Conservation (phyloP, 169 alveolate species). For the Cryptosporidium sp. region DNA sequence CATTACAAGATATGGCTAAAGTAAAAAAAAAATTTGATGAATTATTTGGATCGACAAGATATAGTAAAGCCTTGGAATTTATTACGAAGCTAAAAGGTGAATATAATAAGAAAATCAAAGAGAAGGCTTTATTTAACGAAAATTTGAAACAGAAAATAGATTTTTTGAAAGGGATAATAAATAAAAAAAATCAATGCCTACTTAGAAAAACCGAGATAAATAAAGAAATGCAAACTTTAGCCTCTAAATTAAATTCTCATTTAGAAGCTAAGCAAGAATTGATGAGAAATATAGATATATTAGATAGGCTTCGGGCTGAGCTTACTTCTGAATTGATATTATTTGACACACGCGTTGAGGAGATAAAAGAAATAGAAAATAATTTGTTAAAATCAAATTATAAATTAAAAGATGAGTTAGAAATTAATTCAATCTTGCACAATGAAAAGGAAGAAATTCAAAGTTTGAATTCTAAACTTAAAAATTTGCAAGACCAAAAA, state of each 20-base stretch:
- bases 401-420: background rate
- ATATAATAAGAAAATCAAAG: slow-evolving; percentile 50
- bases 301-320: slow-evolving; percentile 21
- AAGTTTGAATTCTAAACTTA: background rate
- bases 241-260: background rate
- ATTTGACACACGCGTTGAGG: background rate
- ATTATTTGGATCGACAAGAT: slow-evolving; percentile 94
- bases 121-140: slow-evolving; percentile 20
- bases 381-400: background rate
- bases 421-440: background rate
- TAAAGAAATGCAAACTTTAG: background rate
- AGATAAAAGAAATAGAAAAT: slow-evolving; percentile 4
- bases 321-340: background rate
- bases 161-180: slow-evolving; percentile 10
- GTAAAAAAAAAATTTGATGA: slow-evolving; percentile 97
- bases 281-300: background rate
- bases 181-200: slow-evolving; percentile 26
- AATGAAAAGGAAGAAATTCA: background rate
- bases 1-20: slow-evolving; percentile 92
- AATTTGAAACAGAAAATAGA: slow-evolving; percentile 20
- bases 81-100: slow-evolving; percentile 45
- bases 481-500: slow-evolving; percentile 1
- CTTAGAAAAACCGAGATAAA: slow-evolving; percentile 15
- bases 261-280: background rate
- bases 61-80: slow-evolving; percentile 83